A percentile compares a stretch with the other conserved stretches of the same genome.
phyloP scores from a whole-genome alignment of 768 basidiomycete species.

The Filobasidium floriforme region DNA sequence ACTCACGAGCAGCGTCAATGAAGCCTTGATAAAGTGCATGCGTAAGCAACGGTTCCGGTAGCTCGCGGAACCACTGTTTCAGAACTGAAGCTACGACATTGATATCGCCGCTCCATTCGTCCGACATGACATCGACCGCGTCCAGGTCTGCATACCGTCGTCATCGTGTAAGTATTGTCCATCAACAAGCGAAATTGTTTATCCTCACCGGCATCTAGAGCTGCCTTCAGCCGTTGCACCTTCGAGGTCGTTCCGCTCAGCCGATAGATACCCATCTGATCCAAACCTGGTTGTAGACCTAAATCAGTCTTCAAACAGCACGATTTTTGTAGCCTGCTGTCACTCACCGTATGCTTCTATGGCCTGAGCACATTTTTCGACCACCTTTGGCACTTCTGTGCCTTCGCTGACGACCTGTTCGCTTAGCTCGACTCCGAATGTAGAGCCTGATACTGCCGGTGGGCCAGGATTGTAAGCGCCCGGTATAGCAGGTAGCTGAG shows the following conservation, averaged over 20 bases:
- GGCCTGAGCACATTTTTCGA: constrained; percentile 79
- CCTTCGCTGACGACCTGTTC: constrained; percentile 90
- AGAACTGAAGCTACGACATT: constrained; percentile 90
- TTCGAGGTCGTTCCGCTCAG: constrained; percentile 85
- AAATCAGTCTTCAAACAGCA: neutral
- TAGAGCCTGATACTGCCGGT: constrained; percentile 42
- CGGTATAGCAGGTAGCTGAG: constrained; percentile 5
- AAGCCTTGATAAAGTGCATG: constrained; percentile 77
- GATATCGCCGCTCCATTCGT: constrained; percentile 89
- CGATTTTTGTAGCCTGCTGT: neutral
- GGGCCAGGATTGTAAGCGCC: constrained; percentile 8
- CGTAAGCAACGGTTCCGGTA: constrained; percentile 89
- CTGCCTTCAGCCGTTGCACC: constrained; percentile 70
- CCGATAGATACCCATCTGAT: constrained; percentile 82
- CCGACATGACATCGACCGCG: constrained; percentile 71
- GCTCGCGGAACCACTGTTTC: constrained; percentile 92
- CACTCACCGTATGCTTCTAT: constrained; percentile 76
- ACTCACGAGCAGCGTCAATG: constrained; percentile 80
- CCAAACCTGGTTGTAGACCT: constrained; percentile 45
- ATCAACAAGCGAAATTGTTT: neutral
- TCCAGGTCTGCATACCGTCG: constrained; percentile 59
- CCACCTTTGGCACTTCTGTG: constrained; percentile 76
- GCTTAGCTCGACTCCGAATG: constrained; percentile 83
- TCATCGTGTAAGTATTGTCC: constrained; percentile 9
- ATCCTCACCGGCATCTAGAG: constrained; percentile 69